These are phyloP conservation scores for Phytomonas sp. DNA, from an alignment of 208 protist species.

Conservation along the genomic window DNA sequence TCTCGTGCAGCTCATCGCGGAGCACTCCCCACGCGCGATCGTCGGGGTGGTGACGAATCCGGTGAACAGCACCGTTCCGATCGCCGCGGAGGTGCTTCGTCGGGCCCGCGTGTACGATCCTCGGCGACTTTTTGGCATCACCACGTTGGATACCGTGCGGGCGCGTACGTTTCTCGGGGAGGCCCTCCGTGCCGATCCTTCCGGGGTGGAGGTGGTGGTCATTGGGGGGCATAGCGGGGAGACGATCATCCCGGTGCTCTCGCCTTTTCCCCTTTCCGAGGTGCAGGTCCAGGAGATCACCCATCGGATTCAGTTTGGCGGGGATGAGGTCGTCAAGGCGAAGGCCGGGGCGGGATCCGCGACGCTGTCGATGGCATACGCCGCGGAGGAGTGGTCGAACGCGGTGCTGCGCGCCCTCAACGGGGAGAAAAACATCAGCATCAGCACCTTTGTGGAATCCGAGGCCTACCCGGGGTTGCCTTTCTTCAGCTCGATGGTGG, in stretches of 20 bases:
- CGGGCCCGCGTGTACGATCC: slow-evolving; percentile 86
- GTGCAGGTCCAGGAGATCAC: slow-evolving; percentile 59
- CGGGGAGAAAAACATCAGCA: slow-evolving; percentile 22
- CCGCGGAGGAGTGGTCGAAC: slow-evolving; percentile 68
- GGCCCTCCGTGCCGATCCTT: slow-evolving; percentile 38
- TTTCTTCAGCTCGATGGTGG: slow-evolving; percentile 32
- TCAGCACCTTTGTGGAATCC: not conserved
- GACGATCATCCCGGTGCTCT: slow-evolving; percentile 88
- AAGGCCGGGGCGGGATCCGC: slow-evolving; percentile 94
- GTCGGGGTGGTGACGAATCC: slow-evolving; percentile 94
- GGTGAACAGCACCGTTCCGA: slow-evolving; percentile 95
- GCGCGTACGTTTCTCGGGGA: slow-evolving; percentile 90
- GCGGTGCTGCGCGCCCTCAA: slow-evolving; percentile 55
- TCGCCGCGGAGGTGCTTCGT: slow-evolving; percentile 89
- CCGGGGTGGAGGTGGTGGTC: slow-evolving; percentile 58
- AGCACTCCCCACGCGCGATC: slow-evolving; percentile 37
- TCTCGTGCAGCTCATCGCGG: slow-evolving; percentile 70
- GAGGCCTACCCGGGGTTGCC: not conserved
- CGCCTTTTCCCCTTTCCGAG: slow-evolving; percentile 45
- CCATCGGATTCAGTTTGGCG: slow-evolving; percentile 89
- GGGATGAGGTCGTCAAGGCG: slow-evolving; percentile 94
- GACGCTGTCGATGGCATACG: slow-evolving; percentile 96
- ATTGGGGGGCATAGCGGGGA: slow-evolving; percentile 94
- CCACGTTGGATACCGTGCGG: slow-evolving; percentile 89
- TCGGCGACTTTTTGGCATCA: slow-evolving; percentile 86